phyloP scores from a whole-genome alignment of 345 rosid genomes.

The Eucalyptus shirleyi region DNA sequence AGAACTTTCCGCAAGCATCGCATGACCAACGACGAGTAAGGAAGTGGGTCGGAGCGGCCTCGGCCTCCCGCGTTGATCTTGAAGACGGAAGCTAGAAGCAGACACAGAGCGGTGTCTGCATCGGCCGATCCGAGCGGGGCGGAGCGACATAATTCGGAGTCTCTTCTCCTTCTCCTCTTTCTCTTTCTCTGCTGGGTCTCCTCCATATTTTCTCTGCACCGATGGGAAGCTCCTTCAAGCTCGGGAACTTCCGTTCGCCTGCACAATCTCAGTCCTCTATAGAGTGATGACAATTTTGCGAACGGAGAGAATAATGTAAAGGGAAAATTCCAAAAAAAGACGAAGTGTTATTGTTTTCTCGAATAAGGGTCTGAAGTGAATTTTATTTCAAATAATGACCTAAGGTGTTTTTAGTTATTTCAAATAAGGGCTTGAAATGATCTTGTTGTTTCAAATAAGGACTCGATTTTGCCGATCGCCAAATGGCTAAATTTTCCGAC shows the following conservation, averaged over 20 bases:
- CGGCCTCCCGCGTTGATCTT: neutral
- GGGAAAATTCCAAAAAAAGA: no score
- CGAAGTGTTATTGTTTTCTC: no score
- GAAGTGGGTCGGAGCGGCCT: neutral
- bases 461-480: no score
- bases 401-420: no score
- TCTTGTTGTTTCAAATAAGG: no score
- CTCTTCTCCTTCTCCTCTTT: neutral
- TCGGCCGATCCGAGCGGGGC: neutral
- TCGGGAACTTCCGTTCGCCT: neutral
- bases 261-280: neutral
- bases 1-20: conserved; percentile 14
- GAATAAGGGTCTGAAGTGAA: rapidly evolving
- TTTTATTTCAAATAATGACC: no score
- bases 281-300: neutral
- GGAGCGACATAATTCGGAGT: neutral
- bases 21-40: neutral
- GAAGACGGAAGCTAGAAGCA: conserved; percentile 17
- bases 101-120: conserved; percentile 3
- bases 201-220: neutral
- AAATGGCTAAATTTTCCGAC: no score
- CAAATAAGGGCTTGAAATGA: no score
- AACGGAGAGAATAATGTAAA: neutral
- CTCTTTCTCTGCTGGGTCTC: neutral
- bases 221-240: neutral